These are phyloP conservation scores for Clarireedia paspali DNA, from an alignment of 2,329 filamentous ascomycete species.

Conservation along the genomic window DNA sequence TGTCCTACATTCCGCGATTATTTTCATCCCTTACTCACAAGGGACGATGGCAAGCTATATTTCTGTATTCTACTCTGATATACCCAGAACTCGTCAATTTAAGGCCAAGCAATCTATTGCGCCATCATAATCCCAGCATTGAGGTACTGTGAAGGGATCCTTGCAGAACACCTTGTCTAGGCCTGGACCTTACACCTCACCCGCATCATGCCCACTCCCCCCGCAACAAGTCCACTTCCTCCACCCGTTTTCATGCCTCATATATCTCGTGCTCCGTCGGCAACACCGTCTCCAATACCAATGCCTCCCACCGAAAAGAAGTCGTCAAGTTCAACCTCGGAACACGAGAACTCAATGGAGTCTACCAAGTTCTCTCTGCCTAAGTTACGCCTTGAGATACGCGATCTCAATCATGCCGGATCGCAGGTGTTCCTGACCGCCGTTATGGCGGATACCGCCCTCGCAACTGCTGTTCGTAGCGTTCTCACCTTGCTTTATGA, in stretches of 20 bases:
- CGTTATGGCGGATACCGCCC: constrained; percentile 53
- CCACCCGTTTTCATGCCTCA: constrained; percentile 21
- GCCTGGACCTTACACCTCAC: neutral
- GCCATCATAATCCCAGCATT: neutral
- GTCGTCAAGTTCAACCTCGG: neutral
- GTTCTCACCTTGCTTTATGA: constrained; percentile 69
- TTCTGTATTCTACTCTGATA: too few relatives aligned
- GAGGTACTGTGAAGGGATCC: neutral
- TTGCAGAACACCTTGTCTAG: constrained; percentile 10
- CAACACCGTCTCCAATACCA: constrained; percentile 13
- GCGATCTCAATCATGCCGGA: constrained; percentile 52
- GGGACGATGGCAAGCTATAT: too few relatives aligned
- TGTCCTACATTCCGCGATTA: neutral
- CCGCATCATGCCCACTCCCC: constrained; percentile 13
- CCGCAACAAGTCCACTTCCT: constrained; percentile 16
- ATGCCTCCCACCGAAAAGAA: constrained; percentile 6
- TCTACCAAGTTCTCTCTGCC: constrained; percentile 36
- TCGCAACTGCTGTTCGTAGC: constrained; percentile 54
- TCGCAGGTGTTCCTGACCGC: constrained; percentile 58
- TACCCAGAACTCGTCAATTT: neutral
- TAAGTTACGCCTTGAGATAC: constrained; percentile 51
- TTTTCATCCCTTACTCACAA: too few relatives aligned
- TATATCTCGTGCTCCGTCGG: constrained; percentile 10
- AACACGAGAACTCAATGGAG: neutral
- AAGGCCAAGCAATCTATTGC: neutral